Evolutionary conservation across 768 basidiomycete species (phyloP), one percentile per base, ranked within the genome.

Genomic region (Lactifluus hygrophoroides): DNA sequence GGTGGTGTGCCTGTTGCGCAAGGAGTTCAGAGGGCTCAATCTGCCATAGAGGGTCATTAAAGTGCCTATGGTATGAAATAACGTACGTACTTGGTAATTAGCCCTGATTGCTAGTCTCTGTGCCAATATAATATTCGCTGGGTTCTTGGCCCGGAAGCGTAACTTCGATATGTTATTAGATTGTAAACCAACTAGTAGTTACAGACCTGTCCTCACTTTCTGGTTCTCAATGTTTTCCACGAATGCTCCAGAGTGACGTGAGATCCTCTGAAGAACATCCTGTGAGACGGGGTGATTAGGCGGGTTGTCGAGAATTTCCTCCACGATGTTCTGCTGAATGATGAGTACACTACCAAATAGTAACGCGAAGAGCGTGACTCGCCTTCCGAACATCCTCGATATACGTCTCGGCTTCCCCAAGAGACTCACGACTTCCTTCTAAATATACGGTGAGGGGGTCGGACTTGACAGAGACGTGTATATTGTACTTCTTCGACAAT

Each of bases 191-290:
- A n/a, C n/a, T n/a, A n/a, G n/a, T 14, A 43, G 30, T 3, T 13
- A 27, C 2, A 51, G 47, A 54, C 37, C 69, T 58, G 62, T 82
- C 84, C 70, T 76, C 74, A 58, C 78, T 77, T 53, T 73, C 70
- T 46, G 49, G 42, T 68, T 64, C 23, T 76, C 77, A 27, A 75
- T 65, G 57, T 76, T 77, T 66, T 87, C 83, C 5, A 83, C 69
- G 62, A 84, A 83, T 4, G 84, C 87, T 44, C 81, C 82, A 7
- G 85, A 76, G 19, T 80, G 56, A 52, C 85, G 82, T n/a, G 89
- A 90, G 58, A 90, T 80, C 27, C 75, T 76, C 59, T 82, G 80
- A 21, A 85, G 64, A n/a, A 81, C 61, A 54, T 80, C 78, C 10
- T 71, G 64, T 0, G 69, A 71, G 40, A 88, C 65, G n/a, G 72